phyloP scores from a whole-genome alignment of 2,329 filamentous ascomycete genomes.

The Graphium sp. region DNA sequence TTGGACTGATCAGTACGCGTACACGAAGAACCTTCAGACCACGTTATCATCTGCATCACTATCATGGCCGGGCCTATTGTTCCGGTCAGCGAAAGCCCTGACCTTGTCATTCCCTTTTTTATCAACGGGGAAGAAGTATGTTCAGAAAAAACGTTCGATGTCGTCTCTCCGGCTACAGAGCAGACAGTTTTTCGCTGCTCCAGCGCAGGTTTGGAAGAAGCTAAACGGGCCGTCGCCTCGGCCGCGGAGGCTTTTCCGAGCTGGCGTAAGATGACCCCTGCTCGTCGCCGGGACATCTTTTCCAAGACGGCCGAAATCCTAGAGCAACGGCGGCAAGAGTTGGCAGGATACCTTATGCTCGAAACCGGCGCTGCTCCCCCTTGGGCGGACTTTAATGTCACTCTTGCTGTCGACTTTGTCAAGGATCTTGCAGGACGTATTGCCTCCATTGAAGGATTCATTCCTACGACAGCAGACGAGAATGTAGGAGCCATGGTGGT shows the following conservation, averaged over 20 bases:
- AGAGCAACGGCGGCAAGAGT: slow-evolving; percentile 38
- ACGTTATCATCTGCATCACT: not conserved
- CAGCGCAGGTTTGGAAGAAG: slow-evolving; percentile 37
- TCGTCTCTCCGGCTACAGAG: slow-evolving; percentile 37
- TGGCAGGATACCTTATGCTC: slow-evolving; percentile 37
- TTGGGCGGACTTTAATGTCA: slow-evolving; percentile 24
- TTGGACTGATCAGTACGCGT: too few species aligned
- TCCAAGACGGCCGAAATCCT: slow-evolving; percentile 52
- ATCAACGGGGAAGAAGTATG: slow-evolving; percentile 25
- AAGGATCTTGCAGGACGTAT: slow-evolving; percentile 26
- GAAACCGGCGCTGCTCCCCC: slow-evolving; percentile 23
- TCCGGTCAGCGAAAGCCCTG: too few species aligned
- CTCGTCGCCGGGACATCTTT: slow-evolving; percentile 50
- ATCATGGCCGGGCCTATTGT: not conserved
- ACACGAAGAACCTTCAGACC: too few species aligned
- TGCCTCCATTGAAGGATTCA: slow-evolving; percentile 17
- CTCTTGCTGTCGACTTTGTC: slow-evolving; percentile 17
- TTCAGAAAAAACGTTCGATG: slow-evolving; percentile 30
- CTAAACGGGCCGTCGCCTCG: slow-evolving; percentile 29
- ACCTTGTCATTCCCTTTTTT: slow-evolving; percentile 18
- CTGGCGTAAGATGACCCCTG: slow-evolving; percentile 49
- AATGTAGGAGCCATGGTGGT: slow-evolving; percentile 39
- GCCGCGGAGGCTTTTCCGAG: slow-evolving; percentile 51
- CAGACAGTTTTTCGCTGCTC: slow-evolving; percentile 36
- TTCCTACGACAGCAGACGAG: slow-evolving; percentile 15